Base-by-base conservation (phyloP, 1,139 yeast species). In the Candida glucosophila region DNA sequence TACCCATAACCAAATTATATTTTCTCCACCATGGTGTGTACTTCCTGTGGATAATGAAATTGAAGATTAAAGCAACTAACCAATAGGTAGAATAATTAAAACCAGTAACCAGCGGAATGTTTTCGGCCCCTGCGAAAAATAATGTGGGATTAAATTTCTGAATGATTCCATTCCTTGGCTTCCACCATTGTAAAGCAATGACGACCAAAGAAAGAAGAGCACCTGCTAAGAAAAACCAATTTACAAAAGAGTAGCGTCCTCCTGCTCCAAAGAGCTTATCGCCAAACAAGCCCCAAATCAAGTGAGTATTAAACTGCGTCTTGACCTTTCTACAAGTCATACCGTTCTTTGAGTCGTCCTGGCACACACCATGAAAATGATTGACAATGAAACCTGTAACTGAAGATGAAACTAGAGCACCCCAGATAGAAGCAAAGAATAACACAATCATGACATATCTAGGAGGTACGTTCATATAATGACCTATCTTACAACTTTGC, bases 401-500 rank as follows among this genome's bases (percentile, higher is more conserved):
- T 16, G 66, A 64, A 30, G 62, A 51, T 41, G 59, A 66, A 20
- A 62, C 68, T 29, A 61, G 44, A 18, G 58, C 52, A 30, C 64
- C 59, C 69, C 69, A 62, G 22, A 63, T 39, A 23, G 66, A 64
- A 36, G 66, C 68, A 37, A 59, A 37, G 31, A 67, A 45, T 47
- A 68, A 74, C 15, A 65, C 62, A 29, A 52, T 42, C 41, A 69
- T 68, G 41, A 59, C 39, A 43, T 52, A 36, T 29, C 66, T 51
- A 25, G 75, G 75, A 13, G 67, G 58, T 18, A 65, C 49, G 44
- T 67, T 69, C 69, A 68, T 62, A 48, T 69, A 69, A 36, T 67
- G 65, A 20, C 73, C 75, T 41, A 69, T 52, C 41, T 69, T 70
- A 62, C 67, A 56, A 47, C 69, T 74, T 44, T 67, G 70, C 18